Evolutionary conservation across 305 asterid species (phyloP).

Genomic region (Solanum chacoense): DNA sequence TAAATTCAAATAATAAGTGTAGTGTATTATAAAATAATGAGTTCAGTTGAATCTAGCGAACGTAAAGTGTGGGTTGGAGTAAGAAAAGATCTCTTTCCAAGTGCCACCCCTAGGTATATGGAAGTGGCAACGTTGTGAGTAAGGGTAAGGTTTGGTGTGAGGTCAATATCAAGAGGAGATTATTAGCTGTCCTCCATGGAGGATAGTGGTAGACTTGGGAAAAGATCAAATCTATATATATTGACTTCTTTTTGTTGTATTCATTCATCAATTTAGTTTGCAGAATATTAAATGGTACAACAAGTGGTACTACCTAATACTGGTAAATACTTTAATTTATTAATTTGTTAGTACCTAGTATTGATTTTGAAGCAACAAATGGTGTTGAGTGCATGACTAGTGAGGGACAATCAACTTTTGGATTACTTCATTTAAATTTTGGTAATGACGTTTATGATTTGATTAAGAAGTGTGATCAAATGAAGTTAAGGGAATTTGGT

Average conservation of each 20-base stretch:
- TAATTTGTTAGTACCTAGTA: background rate
- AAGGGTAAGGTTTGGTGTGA: conserved; percentile 12
- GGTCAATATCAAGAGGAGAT: conserved; percentile 14
- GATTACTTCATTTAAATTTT: background rate
- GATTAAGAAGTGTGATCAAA: background rate
- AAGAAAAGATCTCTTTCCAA: background rate
- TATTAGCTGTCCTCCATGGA: conserved; percentile 28
- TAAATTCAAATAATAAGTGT: background rate
- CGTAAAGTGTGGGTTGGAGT: background rate
- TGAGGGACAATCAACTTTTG: background rate
- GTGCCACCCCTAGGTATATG: background rate
- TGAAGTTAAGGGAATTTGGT: background rate
- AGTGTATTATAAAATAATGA: background rate
- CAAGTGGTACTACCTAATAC: background rate
- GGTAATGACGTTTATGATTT: background rate
- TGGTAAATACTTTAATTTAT: background rate
- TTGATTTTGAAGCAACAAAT: background rate
- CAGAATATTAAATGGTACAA: background rate
- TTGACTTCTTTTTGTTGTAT: conserved; percentile 3
- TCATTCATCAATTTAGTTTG: background rate
- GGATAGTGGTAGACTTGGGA: background rate
- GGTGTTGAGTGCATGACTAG: background rate
- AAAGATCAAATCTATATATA: background rate
- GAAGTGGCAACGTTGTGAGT: background rate
- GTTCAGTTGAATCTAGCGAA: fast-evolving